Base-by-base conservation (phyloP, 495 filamentous ascomycete genomes). In the Neurospora sp. region DNA sequence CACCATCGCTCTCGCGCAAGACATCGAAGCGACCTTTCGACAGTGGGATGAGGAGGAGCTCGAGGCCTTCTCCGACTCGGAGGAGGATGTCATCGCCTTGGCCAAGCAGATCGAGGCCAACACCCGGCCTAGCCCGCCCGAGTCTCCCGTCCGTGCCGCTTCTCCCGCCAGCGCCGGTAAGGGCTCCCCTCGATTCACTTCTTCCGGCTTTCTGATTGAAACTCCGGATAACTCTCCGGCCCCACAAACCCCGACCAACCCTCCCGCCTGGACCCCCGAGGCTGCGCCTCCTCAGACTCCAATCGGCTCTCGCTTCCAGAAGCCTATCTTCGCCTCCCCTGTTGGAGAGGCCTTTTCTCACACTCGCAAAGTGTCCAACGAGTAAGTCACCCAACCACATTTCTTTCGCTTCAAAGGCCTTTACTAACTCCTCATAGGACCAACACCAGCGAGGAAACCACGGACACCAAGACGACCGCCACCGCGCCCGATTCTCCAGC, bases 401-500 rank as follows among this genome's bases (percentile, higher is more conserved):
- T 48, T 4, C 23, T n/a, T 48, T 5, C 5, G n/a, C 18, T 48
- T 20, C 1, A 12, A 12, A 4, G 0, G 1, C 10, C 0, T 7
- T 14, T 14, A 27, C 46, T 54, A 54, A 54, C 10, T 27, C 0
- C 14, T 3, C 46, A 54, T 54, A 54, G 46, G 9, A 54, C 46
- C 4, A 54, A 54, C 5, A 23, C 20, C 2, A 0, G 0, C 0
- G n/a, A 48, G 0, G 44, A 48, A 0, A 48, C 44, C 1, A 6
- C 11, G 0, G 3, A 11, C 2, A 54, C 3, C 20, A 23, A 46
- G 42, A 7, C 46, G 1, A 54, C 46, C 2, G 5, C 1, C 20
- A 14, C 46, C 0, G 2, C 4, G 10, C 20, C 46, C 10, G 46
- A 2, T 0, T 54, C 46, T 0, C 46, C 46, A 2, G 11, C 46